phyloP scores from a whole-genome alignment of 1,139 yeast species.

The Saccharomyces hybrid region DNA sequence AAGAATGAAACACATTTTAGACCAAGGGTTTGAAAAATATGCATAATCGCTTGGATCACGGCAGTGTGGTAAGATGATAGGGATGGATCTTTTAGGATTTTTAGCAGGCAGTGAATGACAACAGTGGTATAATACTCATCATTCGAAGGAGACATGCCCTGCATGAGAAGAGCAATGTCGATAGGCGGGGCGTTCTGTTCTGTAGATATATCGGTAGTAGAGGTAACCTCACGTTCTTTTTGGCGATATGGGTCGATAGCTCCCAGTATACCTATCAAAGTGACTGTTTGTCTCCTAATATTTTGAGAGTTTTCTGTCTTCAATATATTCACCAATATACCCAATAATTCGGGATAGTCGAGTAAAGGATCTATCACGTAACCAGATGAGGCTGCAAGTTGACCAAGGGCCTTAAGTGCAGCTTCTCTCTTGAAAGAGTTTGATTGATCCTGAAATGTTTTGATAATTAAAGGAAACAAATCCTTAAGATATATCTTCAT shows the following conservation, averaged over 20 bases:
- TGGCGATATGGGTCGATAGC: slow-evolving; percentile 96
- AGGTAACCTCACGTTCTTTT: slow-evolving; percentile 75
- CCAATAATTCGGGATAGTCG: slow-evolving; percentile 84
- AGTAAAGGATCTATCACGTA: slow-evolving; percentile 92
- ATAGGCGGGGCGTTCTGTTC: slow-evolving; percentile 86
- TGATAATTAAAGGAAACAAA: slow-evolving; percentile 81
- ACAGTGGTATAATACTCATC: slow-evolving; percentile 96
- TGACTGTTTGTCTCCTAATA: slow-evolving; percentile 79
- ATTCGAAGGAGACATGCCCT: slow-evolving; percentile 87
- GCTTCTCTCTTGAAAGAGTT: slow-evolving; percentile 85
- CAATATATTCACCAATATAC: slow-evolving; percentile 71
- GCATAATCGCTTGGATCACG: slow-evolving; percentile 86
- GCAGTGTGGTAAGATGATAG: slow-evolving; percentile 81
- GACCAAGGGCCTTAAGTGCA: slow-evolving; percentile 81
- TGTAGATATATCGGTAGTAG: slow-evolving; percentile 52
- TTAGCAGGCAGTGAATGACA: slow-evolving; percentile 77
- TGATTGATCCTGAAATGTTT: slow-evolving; percentile 86
- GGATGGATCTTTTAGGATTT: slow-evolving; percentile 76
- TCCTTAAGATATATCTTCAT: slow-evolving; percentile 64
- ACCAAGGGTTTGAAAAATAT: slow-evolving; percentile 83
- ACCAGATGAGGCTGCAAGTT: slow-evolving; percentile 83
- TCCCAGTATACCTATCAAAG: slow-evolving; percentile 85
- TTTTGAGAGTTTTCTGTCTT: slow-evolving; percentile 73
- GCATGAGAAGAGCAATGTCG: slow-evolving; percentile 85
- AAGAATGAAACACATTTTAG: slow-evolving; percentile 81